A percentile compares a stretch with the other conserved stretches of the same genome.
These are phyloP conservation scores for Chlamydomonas incerta DNA, from an alignment of 139 green algal species.

Conservation along the genomic window DNA sequence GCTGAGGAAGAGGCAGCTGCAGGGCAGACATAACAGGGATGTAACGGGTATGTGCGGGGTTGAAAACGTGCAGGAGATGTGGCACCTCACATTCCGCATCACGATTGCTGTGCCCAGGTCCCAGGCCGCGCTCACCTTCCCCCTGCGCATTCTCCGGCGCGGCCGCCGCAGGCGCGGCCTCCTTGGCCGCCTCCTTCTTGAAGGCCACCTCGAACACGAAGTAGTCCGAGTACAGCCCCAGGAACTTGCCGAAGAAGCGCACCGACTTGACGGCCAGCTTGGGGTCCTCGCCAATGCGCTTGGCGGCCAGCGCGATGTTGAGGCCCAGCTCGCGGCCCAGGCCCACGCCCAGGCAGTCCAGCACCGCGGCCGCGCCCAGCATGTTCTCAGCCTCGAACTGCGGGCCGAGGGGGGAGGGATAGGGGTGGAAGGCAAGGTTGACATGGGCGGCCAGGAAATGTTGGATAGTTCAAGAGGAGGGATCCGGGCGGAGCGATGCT, in stretches of 20 bases:
- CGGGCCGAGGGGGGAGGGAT: not conserved
- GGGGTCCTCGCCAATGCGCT: slow-evolving; percentile 83
- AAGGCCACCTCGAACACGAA: slow-evolving; percentile 90
- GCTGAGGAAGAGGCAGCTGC: slow-evolving; percentile 16
- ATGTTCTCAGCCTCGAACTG: slow-evolving; percentile 84
- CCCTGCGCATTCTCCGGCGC: slow-evolving; percentile 50
- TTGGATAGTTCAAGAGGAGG: no score
- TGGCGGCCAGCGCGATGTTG: slow-evolving; percentile 75
- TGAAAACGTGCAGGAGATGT: no score
- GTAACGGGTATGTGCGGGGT: no score
- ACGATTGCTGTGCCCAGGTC: no score
- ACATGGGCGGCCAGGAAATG: no score
- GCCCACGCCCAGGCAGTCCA: slow-evolving; percentile 79
- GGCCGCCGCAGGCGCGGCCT: slow-evolving; percentile 7
- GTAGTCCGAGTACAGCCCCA: slow-evolving; percentile 82
- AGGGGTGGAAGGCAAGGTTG: no score
- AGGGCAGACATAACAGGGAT: no score
- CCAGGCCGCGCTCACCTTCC: slow-evolving; percentile 44
- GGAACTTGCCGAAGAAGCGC: slow-evolving; percentile 88
- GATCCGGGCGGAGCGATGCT: no score
- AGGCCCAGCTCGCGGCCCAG: slow-evolving; percentile 73
- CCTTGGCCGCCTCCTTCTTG: slow-evolving; percentile 50
- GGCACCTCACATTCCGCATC: no score
- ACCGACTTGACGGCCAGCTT: slow-evolving; percentile 49
- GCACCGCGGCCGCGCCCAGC: slow-evolving; percentile 65